phyloP scores from a whole-genome alignment of 768 basidiomycete species.

The Amanita exitialis region DNA sequence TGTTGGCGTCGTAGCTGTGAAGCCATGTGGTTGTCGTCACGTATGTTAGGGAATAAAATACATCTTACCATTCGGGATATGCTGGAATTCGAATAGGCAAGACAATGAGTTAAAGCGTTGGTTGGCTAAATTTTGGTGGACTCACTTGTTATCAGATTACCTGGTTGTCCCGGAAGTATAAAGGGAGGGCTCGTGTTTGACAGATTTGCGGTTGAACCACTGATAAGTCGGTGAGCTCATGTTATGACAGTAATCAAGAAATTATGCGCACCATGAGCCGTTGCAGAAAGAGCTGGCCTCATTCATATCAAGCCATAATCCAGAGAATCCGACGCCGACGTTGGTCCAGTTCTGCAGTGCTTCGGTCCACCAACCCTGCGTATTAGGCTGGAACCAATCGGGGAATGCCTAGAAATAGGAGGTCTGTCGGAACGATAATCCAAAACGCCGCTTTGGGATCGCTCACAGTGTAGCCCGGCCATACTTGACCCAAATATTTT shows the following conservation, averaged over 20 bases:
- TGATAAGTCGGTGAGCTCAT: slow-evolving; percentile 13
- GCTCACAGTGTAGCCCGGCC: slow-evolving; percentile 64
- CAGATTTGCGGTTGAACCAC: slow-evolving; percentile 48
- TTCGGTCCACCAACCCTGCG: slow-evolving; percentile 22
- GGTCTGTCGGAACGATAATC: background rate
- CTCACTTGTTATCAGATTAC: slow-evolving; percentile 31
- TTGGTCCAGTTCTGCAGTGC: slow-evolving; percentile 21
- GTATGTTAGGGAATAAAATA: background rate
- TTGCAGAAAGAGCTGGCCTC: slow-evolving; percentile 25
- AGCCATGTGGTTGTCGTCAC: background rate
- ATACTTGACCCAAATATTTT: slow-evolving; percentile 66
- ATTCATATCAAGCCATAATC: slow-evolving; percentile 26
- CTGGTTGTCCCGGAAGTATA: slow-evolving; percentile 47
- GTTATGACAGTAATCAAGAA: background rate
- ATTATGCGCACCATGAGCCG: slow-evolving; percentile 23
- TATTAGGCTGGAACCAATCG: slow-evolving; percentile 21
- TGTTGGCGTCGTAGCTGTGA: slow-evolving; percentile 48
- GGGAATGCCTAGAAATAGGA: slow-evolving; percentile 17
- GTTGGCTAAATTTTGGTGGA: background rate
- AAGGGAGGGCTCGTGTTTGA: slow-evolving; percentile 45
- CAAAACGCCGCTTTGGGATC: background rate
- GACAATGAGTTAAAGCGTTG: slow-evolving; percentile 1
- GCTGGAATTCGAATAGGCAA: slow-evolving; percentile 14
- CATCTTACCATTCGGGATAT: slow-evolving; percentile 59
- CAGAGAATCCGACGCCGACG: slow-evolving; percentile 20